phyloP scores from a whole-genome alignment of 2,329 filamentous ascomycete genomes.

The Aspergillus ochraceus region DNA sequence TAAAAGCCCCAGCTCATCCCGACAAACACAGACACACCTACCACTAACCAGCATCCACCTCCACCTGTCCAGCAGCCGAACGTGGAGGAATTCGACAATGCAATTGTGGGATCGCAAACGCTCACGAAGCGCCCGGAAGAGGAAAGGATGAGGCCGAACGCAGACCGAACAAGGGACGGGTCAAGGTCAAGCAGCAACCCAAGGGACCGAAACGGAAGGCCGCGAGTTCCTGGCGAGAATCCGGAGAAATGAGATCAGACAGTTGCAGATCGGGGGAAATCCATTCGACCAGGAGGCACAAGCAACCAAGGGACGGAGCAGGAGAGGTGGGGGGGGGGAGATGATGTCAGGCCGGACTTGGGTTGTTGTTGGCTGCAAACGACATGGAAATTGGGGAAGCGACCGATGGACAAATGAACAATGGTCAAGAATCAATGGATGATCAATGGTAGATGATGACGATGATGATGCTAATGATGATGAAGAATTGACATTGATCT shows the following conservation, averaged over 20 bases:
- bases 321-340: background rate
- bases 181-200: background rate
- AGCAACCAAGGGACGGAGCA: background rate
- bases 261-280: background rate
- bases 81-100: background rate
- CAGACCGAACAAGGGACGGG: background rate
- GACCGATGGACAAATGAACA: background rate
- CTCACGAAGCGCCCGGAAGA: slow-evolving; percentile 3
- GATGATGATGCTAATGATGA: too few relatives aligned
- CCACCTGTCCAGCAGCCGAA: background rate
- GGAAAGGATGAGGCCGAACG: slow-evolving; percentile 3
- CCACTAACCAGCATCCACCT: background rate
- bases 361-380: background rate
- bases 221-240: background rate
- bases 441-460: too few relatives aligned
- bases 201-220: background rate
- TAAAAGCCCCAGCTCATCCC: background rate
- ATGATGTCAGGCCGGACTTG: background rate
- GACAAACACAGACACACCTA: background rate
- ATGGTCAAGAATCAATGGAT: too few relatives aligned
- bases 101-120: background rate
- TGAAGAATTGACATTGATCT: too few relatives aligned
- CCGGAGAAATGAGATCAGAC: background rate
- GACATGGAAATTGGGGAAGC: background rate
- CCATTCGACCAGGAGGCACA: background rate